These are phyloP conservation scores for Cadophora sp. DNA, from an alignment of 2,329 filamentous ascomycete species.

Conservation along the genomic window DNA sequence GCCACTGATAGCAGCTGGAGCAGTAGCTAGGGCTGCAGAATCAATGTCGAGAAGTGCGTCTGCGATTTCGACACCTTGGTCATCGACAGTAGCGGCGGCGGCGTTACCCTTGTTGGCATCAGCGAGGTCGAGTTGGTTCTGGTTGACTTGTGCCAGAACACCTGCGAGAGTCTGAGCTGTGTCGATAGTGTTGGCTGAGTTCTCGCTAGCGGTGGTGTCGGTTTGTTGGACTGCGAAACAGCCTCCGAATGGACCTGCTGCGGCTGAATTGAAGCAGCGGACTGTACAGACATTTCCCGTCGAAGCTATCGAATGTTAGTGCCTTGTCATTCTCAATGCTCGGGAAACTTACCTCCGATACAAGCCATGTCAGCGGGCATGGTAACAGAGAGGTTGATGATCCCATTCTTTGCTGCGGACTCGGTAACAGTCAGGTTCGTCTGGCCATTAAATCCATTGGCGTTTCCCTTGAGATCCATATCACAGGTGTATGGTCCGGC, in stretches of 20 bases:
- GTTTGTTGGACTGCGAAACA: slow-evolving; percentile 64
- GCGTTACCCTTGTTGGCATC: slow-evolving; percentile 53
- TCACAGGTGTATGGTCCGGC: slow-evolving; percentile 62
- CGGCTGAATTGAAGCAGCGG: slow-evolving; percentile 63
- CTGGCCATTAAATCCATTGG: slow-evolving; percentile 32
- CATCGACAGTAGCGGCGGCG: slow-evolving; percentile 44
- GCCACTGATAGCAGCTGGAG: not conserved
- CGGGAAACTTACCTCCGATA: slow-evolving; percentile 53
- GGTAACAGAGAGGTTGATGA: slow-evolving; percentile 62
- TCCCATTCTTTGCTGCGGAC: slow-evolving; percentile 63
- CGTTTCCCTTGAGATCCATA: slow-evolving; percentile 56
- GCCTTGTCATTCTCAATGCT: not conserved
- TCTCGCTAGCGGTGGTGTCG: slow-evolving; percentile 45
- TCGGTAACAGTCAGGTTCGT: slow-evolving; percentile 59
- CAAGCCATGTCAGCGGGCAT: slow-evolving; percentile 58
- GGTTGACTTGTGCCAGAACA: slow-evolving; percentile 55
- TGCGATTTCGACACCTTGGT: slow-evolving; percentile 1
- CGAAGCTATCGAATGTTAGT: slow-evolving; percentile 47
- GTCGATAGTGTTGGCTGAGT: slow-evolving; percentile 12
- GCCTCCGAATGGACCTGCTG: slow-evolving; percentile 62
- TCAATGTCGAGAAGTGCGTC: slow-evolving; percentile 16
- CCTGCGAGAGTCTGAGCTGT: slow-evolving; percentile 50
- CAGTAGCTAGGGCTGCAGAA: slow-evolving; percentile 11
- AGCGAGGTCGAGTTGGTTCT: slow-evolving; percentile 58
- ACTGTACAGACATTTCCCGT: slow-evolving; percentile 65